phyloP scores from a whole-genome alignment of 108 stramenopile species.

The Fragilaria radians region DNA sequence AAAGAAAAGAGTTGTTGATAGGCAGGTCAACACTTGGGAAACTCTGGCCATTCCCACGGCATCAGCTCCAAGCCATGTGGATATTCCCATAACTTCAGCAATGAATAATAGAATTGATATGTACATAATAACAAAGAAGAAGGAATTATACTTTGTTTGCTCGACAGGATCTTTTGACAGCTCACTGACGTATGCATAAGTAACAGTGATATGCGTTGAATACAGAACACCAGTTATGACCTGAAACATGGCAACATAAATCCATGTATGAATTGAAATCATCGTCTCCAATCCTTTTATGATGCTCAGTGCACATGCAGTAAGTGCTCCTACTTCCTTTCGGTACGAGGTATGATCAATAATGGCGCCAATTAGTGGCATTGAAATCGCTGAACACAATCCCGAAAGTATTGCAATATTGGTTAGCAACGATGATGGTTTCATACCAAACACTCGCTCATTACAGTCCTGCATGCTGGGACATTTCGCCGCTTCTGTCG shows the following conservation, averaged over 20 bases:
- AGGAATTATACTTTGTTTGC: constrained; percentile 12
- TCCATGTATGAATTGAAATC: constrained; percentile 48
- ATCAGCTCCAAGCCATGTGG: constrained; percentile 13
- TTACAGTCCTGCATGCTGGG: constrained; percentile 10
- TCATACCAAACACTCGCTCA: constrained; percentile 37
- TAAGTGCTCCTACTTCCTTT: constrained; percentile 30
- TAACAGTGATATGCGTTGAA: background rate
- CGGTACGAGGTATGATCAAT: constrained; percentile 32
- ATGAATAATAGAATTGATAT: constrained; percentile 32
- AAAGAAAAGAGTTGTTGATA: constrained; percentile 23
- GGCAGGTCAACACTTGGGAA: constrained; percentile 29
- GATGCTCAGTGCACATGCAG: constrained; percentile 28
- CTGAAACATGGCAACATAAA: constrained; percentile 39
- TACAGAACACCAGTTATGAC: constrained; percentile 15
- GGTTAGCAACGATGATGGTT: constrained; percentile 44
- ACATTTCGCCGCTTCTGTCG: constrained; percentile 24
- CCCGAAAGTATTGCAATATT: constrained; percentile 50
- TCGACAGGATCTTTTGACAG: background rate
- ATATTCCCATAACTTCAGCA: constrained; percentile 14
- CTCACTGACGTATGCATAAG: constrained; percentile 3
- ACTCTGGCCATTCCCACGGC: constrained; percentile 21
- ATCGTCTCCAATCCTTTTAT: constrained; percentile 43
- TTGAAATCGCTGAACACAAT: constrained; percentile 30
- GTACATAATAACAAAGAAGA: constrained; percentile 29
- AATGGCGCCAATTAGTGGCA: constrained; percentile 5